Evolutionary conservation across 2,329 filamentous ascomycete genomes (phyloP).

Genomic region (Microdochium paspali): DNA sequence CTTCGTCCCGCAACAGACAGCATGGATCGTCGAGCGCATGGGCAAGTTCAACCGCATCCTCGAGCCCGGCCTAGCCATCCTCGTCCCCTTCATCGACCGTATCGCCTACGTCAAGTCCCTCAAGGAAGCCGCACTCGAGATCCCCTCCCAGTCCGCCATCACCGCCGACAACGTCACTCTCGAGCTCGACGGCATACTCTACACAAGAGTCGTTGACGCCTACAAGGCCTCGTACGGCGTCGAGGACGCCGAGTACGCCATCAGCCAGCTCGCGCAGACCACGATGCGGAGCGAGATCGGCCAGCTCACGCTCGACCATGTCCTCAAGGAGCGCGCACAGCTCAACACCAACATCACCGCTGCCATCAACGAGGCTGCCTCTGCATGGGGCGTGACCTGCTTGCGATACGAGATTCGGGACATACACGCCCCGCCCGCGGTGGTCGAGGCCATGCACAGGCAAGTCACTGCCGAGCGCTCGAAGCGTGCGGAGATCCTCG

Average conservation of each 20-base stretch:
- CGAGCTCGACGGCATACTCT: conserved; percentile 90
- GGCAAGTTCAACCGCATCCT: conserved; percentile 93
- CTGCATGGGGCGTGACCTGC: conserved; percentile 94
- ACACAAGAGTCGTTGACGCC: conserved; percentile 92
- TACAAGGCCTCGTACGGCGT: conserved; percentile 99
- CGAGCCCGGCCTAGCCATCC: conserved; percentile 79
- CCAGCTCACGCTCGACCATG: conserved; percentile 91
- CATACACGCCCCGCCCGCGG: conserved; percentile 88
- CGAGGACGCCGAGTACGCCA: conserved; percentile 97
- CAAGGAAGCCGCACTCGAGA: conserved; percentile 94
- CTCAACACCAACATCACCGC: conserved; percentile 98
- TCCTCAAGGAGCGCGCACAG: conserved; percentile 90
- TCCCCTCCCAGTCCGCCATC: conserved; percentile 94
- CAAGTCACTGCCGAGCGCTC: conserved; percentile 95
- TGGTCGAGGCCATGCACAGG: conserved; percentile 96
- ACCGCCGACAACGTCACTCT: conserved; percentile 97
- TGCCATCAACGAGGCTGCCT: conserved; percentile 94
- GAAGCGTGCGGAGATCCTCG: conserved; percentile 95
- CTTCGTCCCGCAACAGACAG: conserved; percentile 98
- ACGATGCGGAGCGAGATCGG: conserved; percentile 99
- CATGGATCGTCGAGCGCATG: conserved; percentile 99
- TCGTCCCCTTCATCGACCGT: conserved; percentile 85
- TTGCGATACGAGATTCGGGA: conserved; percentile 96
- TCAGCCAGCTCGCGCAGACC: conserved; percentile 93
- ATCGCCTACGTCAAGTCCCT: conserved; percentile 97